Evolutionary conservation across 2,329 filamentous ascomycete species (phyloP).

Genomic region (Aureobasidium zeae): DNA sequence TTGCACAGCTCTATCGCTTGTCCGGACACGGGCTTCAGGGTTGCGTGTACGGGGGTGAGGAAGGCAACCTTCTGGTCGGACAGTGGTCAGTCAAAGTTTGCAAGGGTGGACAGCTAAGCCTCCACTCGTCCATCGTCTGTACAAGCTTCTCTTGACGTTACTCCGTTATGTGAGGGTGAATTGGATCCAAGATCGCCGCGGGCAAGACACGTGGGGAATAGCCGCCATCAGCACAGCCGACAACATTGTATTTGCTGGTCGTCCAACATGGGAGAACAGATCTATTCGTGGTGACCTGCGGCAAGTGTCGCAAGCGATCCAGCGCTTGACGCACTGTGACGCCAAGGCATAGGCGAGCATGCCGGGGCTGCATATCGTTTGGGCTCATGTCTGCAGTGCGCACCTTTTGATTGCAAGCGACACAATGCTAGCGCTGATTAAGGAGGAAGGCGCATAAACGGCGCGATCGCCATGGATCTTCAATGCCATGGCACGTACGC

Average conservation of each 20-base stretch:
- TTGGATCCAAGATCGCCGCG: conserved; percentile 71
- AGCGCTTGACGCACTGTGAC: conserved; percentile 93
- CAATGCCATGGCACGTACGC: conserved; percentile 81
- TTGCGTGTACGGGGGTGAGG: too few species aligned
- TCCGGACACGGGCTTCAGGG: too few species aligned
- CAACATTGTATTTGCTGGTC: conserved; percentile 89
- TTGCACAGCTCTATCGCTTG: too few species aligned
- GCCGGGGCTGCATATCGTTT: conserved; percentile 81
- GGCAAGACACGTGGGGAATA: conserved; percentile 87
- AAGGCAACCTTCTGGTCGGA: too few species aligned
- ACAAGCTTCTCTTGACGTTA: too few species aligned
- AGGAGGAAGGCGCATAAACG: too few species aligned
- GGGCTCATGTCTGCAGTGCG: conserved; percentile 89
- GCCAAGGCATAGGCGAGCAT: conserved; percentile 87
- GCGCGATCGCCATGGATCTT: conserved; percentile 99
- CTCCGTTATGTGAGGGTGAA: conserved; percentile 85
- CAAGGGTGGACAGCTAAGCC: conserved; percentile 75
- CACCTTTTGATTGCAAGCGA: conserved; percentile 92
- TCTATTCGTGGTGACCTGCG: conserved; percentile 81
- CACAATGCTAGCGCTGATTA: conserved; percentile 98
- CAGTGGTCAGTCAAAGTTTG: too few species aligned
- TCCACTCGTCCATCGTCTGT: conserved; percentile 98
- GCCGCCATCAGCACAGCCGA: conserved; percentile 85
- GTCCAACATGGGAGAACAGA: conserved; percentile 63
- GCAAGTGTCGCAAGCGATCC: conserved; percentile 74